These are phyloP conservation scores for Schwanniomyces vanrijiae DNA, from an alignment of 805 yeast species.

Conservation along the genomic window DNA sequence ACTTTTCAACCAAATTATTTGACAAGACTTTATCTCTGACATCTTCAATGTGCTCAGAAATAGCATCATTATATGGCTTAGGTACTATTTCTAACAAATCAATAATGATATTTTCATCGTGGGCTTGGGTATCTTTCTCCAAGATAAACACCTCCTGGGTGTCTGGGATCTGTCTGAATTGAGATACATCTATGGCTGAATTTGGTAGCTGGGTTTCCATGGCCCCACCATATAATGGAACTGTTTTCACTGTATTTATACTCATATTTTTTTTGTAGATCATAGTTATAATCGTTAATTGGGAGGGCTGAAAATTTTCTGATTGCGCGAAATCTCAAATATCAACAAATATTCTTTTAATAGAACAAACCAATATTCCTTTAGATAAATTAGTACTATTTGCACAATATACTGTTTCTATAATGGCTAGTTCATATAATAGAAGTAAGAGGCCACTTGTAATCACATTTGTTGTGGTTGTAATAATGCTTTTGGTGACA, in stretches of 20 bases:
- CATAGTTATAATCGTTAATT: not conserved
- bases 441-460: conserved; percentile 26
- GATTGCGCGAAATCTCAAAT: not conserved
- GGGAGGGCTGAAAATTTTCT: conserved; percentile 1
- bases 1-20: conserved; percentile 10
- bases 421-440: conserved; percentile 15
- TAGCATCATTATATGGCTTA: conserved; percentile 38
- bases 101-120: conserved; percentile 59
- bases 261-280: not conserved
- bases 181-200: conserved; percentile 68
- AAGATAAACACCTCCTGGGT: conserved; percentile 85
- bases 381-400: no score
- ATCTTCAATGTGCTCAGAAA: conserved; percentile 57
- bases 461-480: conserved; percentile 25
- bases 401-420: not conserved
- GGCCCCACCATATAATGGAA: conserved; percentile 80
- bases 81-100: conserved; percentile 60
- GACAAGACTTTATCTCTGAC: conserved; percentile 30
- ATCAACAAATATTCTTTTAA: not conserved
- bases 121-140: conserved; percentile 24
- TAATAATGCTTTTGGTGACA: conserved; percentile 22
- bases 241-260: not conserved
- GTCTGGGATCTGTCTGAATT: conserved; percentile 83
- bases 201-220: conserved; percentile 57
- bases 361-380: not conserved